Base-by-base conservation (phyloP, 352 stramenopile species). In the Globisporangium echinulatum region DNA sequence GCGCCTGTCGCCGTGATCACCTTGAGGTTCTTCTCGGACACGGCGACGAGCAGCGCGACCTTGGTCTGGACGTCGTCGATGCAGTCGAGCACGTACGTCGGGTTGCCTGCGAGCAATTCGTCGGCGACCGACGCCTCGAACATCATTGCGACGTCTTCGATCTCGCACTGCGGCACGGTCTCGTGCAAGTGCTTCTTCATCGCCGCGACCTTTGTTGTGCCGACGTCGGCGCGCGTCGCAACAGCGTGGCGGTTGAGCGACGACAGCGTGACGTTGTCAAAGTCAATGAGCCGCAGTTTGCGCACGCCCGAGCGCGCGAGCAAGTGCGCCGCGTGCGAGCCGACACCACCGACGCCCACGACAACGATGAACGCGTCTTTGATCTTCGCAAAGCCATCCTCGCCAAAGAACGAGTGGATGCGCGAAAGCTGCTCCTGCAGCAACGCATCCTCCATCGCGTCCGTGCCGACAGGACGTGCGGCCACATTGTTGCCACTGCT, bases 61-160 rank as follows among this genome's bases (percentile, higher is more conserved):
- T 99, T 99, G 49, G 97, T 99, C 52, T 91, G 95, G 39, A 98
- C 88, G 77, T 99, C 97, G 73, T 99, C 97, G 71, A 99, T 99
- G 62, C 96, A 99, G 74, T 99, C 97, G 64, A 99, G 73, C 19
- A 99, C 89, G 56, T 90, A 98, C 66, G 85, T 98, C 71, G 79
- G 94, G 69, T 80, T 85, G 66, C 72, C 77, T 49, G 77, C 82
- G 33, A 98, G 75, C 49, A 98, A 76, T 33, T 87, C 69, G 5
- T 92, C 80, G 19, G 90, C 91, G 15, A 70, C 78, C 38, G 63
- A 71, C 47, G 68, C 82, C 43, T 88, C 77, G 48, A 98, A 98
- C 92, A 98, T 98, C 65, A 96, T 74, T 3, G 82, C 65, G 13
- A 92, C 43, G 17, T 82, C 83, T 57, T 98, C 94, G 37, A 98